These are phyloP conservation scores for Ascochyta fabae DNA, from an alignment of 2,329 filamentous ascomycete genomes.

Conservation along the genomic window DNA sequence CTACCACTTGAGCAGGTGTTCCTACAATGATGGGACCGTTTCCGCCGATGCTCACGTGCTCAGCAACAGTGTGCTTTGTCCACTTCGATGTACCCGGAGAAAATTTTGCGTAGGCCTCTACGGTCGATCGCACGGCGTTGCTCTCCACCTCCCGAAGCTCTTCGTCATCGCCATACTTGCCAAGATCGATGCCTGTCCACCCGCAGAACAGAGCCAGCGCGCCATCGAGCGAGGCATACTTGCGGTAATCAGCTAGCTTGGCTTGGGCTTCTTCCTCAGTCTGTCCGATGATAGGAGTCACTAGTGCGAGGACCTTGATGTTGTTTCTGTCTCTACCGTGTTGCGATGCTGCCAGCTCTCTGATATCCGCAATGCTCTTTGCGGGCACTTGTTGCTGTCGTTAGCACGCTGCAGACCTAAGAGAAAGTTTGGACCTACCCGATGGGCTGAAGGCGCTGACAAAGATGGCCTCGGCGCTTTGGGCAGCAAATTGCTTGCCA, in stretches of 20 bases:
- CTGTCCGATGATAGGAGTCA: slow-evolving; percentile 68
- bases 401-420: neutral
- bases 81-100: slow-evolving; percentile 69
- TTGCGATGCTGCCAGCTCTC: slow-evolving; percentile 60
- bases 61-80: slow-evolving; percentile 74
- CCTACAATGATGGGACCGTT: slow-evolving; percentile 70
- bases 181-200: slow-evolving; percentile 73
- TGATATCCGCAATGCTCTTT: slow-evolving; percentile 68
- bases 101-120: slow-evolving; percentile 63
- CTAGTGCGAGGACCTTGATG: slow-evolving; percentile 72
- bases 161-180: slow-evolving; percentile 66
- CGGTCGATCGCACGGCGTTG: slow-evolving; percentile 65
- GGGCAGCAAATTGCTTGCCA: slow-evolving; percentile 70
- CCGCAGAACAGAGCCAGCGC: slow-evolving; percentile 75
- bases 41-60: slow-evolving; percentile 72
- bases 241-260: slow-evolving; percentile 67
- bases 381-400: slow-evolving; percentile 53
- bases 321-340: slow-evolving; percentile 63
- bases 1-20: slow-evolving; percentile 68
- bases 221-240: slow-evolving; percentile 69
- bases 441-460: slow-evolving; percentile 45
- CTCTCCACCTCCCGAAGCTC: slow-evolving; percentile 67
- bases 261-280: slow-evolving; percentile 71
- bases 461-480: slow-evolving; percentile 75
- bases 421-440: neutral